Conservation (phyloP, 805 yeast genomes). For the Myxozyma geophila region DNA sequence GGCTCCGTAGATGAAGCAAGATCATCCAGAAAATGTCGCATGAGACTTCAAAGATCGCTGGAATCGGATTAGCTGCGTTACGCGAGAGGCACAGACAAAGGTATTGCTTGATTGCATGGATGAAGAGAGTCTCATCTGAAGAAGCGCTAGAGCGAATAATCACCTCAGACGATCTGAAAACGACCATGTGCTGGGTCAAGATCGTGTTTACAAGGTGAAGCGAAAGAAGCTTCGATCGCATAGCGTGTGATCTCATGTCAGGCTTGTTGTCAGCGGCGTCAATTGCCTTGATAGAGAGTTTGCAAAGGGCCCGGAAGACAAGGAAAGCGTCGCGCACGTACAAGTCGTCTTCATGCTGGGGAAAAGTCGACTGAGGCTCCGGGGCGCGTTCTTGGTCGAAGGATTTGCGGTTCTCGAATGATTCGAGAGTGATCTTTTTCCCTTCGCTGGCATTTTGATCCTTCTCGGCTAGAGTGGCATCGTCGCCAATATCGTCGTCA, state of each 20-base stretch:
- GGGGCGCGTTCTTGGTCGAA: constrained; percentile 42
- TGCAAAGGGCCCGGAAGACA: constrained; percentile 92
- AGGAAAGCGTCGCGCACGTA: constrained; percentile 89
- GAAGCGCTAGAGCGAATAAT: constrained; percentile 43
- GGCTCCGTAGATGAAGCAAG: constrained; percentile 78
- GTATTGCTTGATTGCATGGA: constrained; percentile 82
- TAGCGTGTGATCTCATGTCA: constrained; percentile 80
- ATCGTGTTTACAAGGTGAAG: constrained; percentile 86
- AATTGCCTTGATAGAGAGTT: constrained; percentile 80
- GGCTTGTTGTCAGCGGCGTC: constrained; percentile 59
- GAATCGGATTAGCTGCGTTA: constrained; percentile 88
- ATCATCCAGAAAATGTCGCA: constrained; percentile 93
- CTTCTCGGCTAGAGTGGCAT: constrained; percentile 11
- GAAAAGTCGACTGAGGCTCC: constrained; percentile 46
- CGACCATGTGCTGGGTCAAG: constrained; percentile 79
- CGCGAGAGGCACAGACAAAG: constrained; percentile 80
- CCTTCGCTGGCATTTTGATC: not conserved
- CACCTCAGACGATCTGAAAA: constrained; percentile 60
- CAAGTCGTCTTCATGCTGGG: constrained; percentile 62
- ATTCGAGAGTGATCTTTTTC: constrained; percentile 41
- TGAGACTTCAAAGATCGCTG: constrained; percentile 90
- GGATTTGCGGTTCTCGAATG: constrained; percentile 42
- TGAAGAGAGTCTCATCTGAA: constrained; percentile 59
- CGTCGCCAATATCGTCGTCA: constrained; percentile 29
- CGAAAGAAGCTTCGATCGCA: constrained; percentile 87